Base-by-base conservation (phyloP, 2,329 filamentous ascomycete genomes). In the Microdochium paspali region DNA sequence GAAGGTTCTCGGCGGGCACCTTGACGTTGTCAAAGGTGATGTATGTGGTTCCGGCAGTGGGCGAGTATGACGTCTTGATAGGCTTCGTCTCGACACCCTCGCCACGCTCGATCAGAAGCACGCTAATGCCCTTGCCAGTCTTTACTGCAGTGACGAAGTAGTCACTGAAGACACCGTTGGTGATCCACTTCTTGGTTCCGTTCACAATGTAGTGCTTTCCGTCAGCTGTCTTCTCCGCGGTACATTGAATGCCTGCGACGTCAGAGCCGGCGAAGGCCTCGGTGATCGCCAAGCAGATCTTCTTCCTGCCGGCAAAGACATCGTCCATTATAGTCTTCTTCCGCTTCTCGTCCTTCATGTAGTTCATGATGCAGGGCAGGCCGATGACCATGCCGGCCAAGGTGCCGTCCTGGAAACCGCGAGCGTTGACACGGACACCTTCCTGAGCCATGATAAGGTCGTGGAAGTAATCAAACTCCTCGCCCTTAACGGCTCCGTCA, bases 381-480 rank as follows among this genome's bases (percentile, higher is more conserved):
- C 82, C 82, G 54, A 94, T 94, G 24, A 83, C 82, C 85, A 94
- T 89, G 46, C 89, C 88, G 2, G 87, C 84, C 78, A 94, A 80
- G 66, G 89, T 90, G 3, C 87, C 89, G 62, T 95, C 89, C 63
- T 88, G 82, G 67, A 93, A 95, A 1, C 88, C 89, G 56, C 87
- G 72, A 24, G 85, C 82, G 62, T 85, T 87, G 6, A 79, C 71
- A 26, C 89, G 76, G 1, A 77, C 73, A 54, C 87, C 68, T 66
- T 94, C 89, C 66, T 94, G 88, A 9, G 73, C 70, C 46, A 86
- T 71, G 53, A 94, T 79, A 61, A 93, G 63, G 62, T 93, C 88
- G 64, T 93, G 87, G 66, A 94, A 87, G 66, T 90, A 90, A 64
- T 94, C 87, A 57, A 90, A 94, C 52, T 90, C 84, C 64, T 89